Conservation (phyloP, 2,329 filamentous ascomycete species). For the Raffaelea arxii region DNA sequence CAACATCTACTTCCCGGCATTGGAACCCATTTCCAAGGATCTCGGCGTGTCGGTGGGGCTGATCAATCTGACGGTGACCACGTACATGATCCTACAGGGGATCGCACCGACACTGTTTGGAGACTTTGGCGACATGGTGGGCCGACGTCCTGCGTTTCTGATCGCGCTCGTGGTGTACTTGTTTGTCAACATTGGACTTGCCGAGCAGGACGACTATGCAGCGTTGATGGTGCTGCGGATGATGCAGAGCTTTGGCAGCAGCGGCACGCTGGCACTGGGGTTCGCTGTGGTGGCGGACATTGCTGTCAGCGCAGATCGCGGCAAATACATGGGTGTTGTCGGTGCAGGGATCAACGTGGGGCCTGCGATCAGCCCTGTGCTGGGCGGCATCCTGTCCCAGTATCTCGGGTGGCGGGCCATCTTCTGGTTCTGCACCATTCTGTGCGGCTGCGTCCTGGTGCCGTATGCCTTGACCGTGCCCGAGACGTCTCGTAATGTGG, state of each 20-base stretch:
- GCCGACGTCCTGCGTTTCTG: conserved; percentile 52
- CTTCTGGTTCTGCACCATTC: conserved; percentile 59
- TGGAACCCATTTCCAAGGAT: conserved; percentile 27
- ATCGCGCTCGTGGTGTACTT: conserved; percentile 48
- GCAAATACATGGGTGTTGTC: conserved; percentile 63
- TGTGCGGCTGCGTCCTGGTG: conserved; percentile 38
- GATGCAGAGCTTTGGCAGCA: conserved; percentile 55
- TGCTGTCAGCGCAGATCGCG: conserved; percentile 57
- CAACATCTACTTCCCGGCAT: conserved; percentile 44
- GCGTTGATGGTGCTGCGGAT: conserved; percentile 52
- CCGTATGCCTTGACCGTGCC: conserved; percentile 48
- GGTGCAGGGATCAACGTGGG: conserved; percentile 48
- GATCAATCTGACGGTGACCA: conserved; percentile 44
- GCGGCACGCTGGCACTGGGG: conserved; percentile 60
- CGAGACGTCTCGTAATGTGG: conserved; percentile 48
- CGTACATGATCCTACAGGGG: conserved; percentile 56
- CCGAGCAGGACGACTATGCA: conserved; percentile 45
- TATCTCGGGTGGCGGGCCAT: conserved; percentile 59
- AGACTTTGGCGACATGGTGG: conserved; percentile 50
- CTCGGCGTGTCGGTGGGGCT: conserved; percentile 27
- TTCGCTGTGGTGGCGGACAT: conserved; percentile 66
- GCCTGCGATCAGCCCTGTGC: conserved; percentile 45
- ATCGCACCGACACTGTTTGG: conserved; percentile 52
- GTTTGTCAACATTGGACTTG: conserved; percentile 49
- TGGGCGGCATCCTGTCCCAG: conserved; percentile 54